phyloP scores from a whole-genome alignment of 257 asterid genomes.

The Fraxinus quadrangulata region DNA sequence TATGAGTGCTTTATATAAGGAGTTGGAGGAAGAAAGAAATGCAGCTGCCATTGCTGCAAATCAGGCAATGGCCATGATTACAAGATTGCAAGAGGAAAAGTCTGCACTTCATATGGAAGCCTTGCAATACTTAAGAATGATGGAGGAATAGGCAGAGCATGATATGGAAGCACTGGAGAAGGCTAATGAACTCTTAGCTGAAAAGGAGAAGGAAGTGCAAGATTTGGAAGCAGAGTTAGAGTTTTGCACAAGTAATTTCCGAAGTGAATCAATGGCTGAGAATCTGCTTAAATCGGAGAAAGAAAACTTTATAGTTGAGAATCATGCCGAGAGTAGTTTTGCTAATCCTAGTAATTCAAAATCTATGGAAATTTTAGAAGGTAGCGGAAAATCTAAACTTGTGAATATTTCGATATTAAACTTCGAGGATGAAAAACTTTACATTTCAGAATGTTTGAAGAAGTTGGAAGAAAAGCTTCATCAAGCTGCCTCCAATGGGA shows the following conservation, averaged over 20 bases:
- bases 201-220: constrained; percentile 81
- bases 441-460: constrained; percentile 42
- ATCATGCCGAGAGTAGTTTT: constrained; percentile 21
- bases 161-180: constrained; percentile 81
- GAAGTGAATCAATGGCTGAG: constrained; percentile 35
- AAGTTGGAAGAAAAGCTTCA: constrained; percentile 51
- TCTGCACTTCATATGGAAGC: constrained; percentile 93
- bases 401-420: constrained; percentile 29
- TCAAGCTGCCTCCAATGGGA: constrained; percentile 35
- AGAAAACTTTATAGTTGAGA: constrained; percentile 26
- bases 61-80: constrained; percentile 92
- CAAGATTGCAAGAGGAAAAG: constrained; percentile 92
- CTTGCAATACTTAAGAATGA: constrained; percentile 83
- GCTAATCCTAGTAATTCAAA: constrained; percentile 29
- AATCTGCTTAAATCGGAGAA: constrained; percentile 21
- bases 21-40: constrained; percentile 83
- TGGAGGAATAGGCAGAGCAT: constrained; percentile 95
- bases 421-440: constrained; percentile 50
- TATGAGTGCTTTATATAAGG: constrained; percentile 62
- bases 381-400: constrained; percentile 27
- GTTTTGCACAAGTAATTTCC: constrained; percentile 39
- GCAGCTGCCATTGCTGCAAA: constrained; percentile 84
- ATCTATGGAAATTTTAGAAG: constrained; percentile 22
- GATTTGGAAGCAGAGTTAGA: constrained; percentile 79
- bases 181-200: constrained; percentile 77